Percentiles rank a stretch among this genome's conserved stretches.
Evolutionary conservation across 805 yeast species (phyloP).

Genomic region (Komagataella pastoris): DNA sequence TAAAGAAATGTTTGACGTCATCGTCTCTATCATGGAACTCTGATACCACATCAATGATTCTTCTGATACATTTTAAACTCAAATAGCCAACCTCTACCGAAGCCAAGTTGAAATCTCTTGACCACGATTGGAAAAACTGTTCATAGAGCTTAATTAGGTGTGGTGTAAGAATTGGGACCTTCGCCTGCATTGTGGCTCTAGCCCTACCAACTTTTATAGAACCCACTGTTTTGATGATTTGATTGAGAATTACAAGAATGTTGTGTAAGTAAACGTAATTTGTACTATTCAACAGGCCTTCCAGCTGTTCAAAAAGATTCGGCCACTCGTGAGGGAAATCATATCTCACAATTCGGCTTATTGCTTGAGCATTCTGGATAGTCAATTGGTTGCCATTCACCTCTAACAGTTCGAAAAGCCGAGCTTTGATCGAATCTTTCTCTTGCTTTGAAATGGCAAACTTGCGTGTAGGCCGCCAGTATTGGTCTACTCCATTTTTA

Average conservation of each 20-base stretch:
- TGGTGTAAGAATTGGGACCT: constrained; percentile 51
- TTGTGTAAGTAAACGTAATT: constrained; percentile 48
- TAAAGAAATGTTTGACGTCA: constrained; percentile 48
- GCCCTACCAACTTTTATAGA: constrained; percentile 76
- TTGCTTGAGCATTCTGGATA: constrained; percentile 75
- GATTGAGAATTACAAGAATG: constrained; percentile 55
- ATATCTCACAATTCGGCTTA: constrained; percentile 62
- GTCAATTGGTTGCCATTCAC: constrained; percentile 67
- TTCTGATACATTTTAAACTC: constrained; percentile 59
- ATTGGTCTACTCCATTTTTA: constrained; percentile 76
- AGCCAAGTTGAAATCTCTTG: constrained; percentile 30
- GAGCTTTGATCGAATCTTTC: constrained; percentile 44
- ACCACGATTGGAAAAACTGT: constrained; percentile 52
- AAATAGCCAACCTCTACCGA: constrained; percentile 67
- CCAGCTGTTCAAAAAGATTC: constrained; percentile 52
- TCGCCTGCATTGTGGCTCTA: constrained; percentile 61
- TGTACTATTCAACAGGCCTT: constrained; percentile 24
- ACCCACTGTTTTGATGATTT: constrained; percentile 61
- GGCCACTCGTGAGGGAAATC: constrained; percentile 93
- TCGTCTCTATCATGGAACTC: constrained; percentile 52
- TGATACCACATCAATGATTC: constrained; percentile 66
- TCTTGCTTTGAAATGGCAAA: constrained; percentile 48
- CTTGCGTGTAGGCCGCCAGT: constrained; percentile 55
- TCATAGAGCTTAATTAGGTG: constrained; percentile 47
- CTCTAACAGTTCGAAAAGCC: constrained; percentile 41